These are phyloP conservation scores for Aspergillus affinis DNA, from an alignment of 495 filamentous ascomycete species.

Conservation along the genomic window DNA sequence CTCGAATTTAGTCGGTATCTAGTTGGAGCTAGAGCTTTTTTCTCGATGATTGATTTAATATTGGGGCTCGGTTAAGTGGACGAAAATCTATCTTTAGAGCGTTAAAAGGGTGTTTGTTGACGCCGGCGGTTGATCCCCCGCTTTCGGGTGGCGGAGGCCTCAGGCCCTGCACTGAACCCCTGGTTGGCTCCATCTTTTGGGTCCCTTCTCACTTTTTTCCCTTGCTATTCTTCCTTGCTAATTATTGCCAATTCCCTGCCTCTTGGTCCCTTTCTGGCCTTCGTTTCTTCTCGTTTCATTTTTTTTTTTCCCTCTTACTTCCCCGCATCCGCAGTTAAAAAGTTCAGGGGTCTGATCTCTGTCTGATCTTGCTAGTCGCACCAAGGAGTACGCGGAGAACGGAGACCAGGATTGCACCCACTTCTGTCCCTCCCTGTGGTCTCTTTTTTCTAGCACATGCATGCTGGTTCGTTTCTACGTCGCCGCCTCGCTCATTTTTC, in stretches of 20 bases:
- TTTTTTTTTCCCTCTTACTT: slow-evolving; percentile 16
- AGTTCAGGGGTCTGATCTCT: slow-evolving; percentile 16
- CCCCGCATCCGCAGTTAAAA: slow-evolving; percentile 12
- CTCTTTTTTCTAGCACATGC: slow-evolving; percentile 37
- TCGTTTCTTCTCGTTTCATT: slow-evolving; percentile 7
- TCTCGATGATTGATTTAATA: slow-evolving; percentile 1
- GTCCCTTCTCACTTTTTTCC: not conserved
- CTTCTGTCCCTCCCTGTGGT: slow-evolving; percentile 9
- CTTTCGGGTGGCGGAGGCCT: slow-evolving; percentile 6
- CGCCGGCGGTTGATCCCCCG: slow-evolving; percentile 17
- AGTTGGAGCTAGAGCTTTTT: too few species aligned
- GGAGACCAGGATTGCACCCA: not conserved
- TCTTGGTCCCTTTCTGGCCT: slow-evolving; percentile 7
- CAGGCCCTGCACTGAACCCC: not conserved
- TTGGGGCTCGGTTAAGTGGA: not conserved
- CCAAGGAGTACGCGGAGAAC: not conserved
- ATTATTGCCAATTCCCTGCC: slow-evolving; percentile 5
- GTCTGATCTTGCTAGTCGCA: not conserved
- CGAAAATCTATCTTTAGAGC: slow-evolving; percentile 3
- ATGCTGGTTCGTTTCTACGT: slow-evolving; percentile 30
- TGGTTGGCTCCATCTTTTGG: not conserved
- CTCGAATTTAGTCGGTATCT: too few species aligned
- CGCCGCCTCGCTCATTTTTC: slow-evolving; percentile 35
- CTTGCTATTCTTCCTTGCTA: slow-evolving; percentile 8
- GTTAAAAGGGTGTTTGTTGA: not conserved